Percentiles rank a stretch among this genome's conserved stretches.
These are phyloP conservation scores for Ajuga chamaepitys DNA, from an alignment of 257 asterid species.

Conservation along the genomic window DNA sequence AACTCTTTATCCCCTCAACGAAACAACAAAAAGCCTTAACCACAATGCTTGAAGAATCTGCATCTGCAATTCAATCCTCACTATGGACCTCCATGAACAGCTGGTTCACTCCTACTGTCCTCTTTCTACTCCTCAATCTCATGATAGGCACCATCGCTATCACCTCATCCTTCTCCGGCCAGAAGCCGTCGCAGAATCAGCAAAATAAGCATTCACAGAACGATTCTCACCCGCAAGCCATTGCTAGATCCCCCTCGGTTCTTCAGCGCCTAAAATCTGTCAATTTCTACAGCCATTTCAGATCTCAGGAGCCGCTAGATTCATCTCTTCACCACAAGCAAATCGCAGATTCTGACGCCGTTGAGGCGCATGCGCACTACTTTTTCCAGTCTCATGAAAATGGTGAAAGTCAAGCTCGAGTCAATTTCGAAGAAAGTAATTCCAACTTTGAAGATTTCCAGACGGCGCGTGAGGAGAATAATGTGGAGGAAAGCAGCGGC, in stretches of 20 bases:
- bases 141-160: slow-evolving; percentile 72
- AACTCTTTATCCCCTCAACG: not conserved
- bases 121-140: slow-evolving; percentile 69
- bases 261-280: slow-evolving; percentile 70
- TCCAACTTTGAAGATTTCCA: not conserved
- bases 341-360: slow-evolving; percentile 29
- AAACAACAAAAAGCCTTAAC: not conserved
- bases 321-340: slow-evolving; percentile 11
- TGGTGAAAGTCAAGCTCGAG: not conserved
- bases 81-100: slow-evolving; percentile 76
- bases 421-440: not conserved
- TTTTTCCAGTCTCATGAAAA: slow-evolving; percentile 29
- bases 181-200: slow-evolving; percentile 15
- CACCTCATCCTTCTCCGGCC: slow-evolving; percentile 50
- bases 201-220: not conserved
- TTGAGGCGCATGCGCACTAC: slow-evolving; percentile 31
- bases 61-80: slow-evolving; percentile 57
- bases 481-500: not conserved
- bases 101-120: slow-evolving; percentile 84
- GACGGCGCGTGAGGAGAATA: not conserved
- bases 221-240: slow-evolving; percentile 6
- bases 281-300: slow-evolving; percentile 26
- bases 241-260: slow-evolving; percentile 48
- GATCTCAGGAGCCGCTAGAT: slow-evolving; percentile 34
- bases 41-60: slow-evolving; percentile 60